Conservation (phyloP, 2,329 filamentous ascomycete genomes). For the Kalaharituber pfeilii region DNA sequence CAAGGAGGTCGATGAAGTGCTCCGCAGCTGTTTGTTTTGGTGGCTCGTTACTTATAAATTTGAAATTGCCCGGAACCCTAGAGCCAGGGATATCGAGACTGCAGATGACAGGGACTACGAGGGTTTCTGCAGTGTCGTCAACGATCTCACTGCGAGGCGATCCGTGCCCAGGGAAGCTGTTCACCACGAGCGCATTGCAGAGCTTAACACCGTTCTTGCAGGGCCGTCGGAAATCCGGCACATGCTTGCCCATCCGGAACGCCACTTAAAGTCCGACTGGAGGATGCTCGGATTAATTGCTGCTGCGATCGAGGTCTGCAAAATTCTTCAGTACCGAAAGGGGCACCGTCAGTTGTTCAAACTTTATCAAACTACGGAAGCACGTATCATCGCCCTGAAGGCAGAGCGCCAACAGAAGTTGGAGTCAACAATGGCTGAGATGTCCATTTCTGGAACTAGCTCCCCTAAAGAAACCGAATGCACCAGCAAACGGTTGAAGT, state of each 20-base stretch:
- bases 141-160: slow-evolving; percentile 2
- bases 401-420: background rate
- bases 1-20: background rate
- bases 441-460: background rate
- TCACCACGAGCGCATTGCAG: slow-evolving; percentile 4
- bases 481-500: background rate
- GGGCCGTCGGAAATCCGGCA: slow-evolving; percentile 7
- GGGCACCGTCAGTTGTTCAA: background rate
- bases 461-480: background rate
- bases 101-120: slow-evolving; percentile 5
- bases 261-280: slow-evolving; percentile 6
- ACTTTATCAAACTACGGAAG: background rate
- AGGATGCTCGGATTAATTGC: slow-evolving; percentile 8
- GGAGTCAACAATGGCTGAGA: background rate
- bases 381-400: background rate
- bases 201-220: slow-evolving; percentile 5
- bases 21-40: slow-evolving; percentile 4
- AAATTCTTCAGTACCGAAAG: slow-evolving; percentile 2
- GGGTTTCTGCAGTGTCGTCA: slow-evolving; percentile 5
- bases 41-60: slow-evolving; percentile 7
- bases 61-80: slow-evolving; percentile 2
- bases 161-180: slow-evolving; percentile 5
- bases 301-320: slow-evolving; percentile 8
- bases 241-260: slow-evolving; percentile 2
- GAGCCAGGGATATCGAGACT: slow-evolving; percentile 1